phyloP scores from a whole-genome alignment of 208 protist genomes.

The Trichomonas gallinae region DNA sequence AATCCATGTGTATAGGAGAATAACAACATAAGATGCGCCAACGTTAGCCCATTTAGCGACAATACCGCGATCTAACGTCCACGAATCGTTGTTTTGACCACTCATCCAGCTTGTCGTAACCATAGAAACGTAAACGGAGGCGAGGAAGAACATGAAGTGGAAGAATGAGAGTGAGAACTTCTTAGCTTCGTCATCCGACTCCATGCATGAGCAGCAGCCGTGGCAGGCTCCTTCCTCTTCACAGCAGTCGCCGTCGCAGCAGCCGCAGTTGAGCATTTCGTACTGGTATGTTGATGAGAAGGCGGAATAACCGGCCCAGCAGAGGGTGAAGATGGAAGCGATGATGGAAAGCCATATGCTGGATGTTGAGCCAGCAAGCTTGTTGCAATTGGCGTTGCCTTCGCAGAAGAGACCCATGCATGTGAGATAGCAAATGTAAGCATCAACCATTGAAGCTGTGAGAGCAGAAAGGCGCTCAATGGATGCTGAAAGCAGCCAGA shows the following conservation, averaged over 20 bases:
- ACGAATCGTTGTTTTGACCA: background rate
- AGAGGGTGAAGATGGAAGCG: background rate
- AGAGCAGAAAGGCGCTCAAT: background rate
- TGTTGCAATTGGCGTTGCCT: background rate
- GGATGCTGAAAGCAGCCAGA: background rate
- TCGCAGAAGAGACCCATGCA: background rate
- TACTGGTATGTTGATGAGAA: background rate
- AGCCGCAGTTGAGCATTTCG: background rate
- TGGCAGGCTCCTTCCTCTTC: background rate
- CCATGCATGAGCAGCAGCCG: no score
- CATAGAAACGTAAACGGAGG: background rate
- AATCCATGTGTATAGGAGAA: background rate
- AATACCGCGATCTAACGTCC: background rate
- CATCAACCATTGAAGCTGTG: background rate
- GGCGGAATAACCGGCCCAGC: background rate
- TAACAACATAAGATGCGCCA: background rate
- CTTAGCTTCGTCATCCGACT: background rate
- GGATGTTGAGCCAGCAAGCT: background rate
- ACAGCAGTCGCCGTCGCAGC: background rate
- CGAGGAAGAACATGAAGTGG: background rate
- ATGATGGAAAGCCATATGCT: background rate
- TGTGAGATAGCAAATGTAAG: background rate
- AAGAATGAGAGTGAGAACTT: background rate
- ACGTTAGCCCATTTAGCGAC: background rate
- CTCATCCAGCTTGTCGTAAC: background rate